phyloP scores from a whole-genome alignment of 495 filamentous ascomycete genomes.

The Alectoria sarmentosa region DNA sequence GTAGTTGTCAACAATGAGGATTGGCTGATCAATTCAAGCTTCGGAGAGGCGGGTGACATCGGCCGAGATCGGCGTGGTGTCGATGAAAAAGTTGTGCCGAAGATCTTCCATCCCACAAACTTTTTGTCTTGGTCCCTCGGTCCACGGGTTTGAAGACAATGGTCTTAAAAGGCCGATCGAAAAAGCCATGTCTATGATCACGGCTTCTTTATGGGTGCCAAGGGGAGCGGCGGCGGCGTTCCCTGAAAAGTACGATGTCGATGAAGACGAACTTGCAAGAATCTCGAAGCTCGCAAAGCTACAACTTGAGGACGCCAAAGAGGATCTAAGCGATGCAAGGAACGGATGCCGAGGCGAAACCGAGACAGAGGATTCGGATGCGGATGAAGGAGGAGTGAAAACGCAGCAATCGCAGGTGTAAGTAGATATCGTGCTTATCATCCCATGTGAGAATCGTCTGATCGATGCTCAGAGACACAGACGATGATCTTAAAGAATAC shows the following conservation, averaged over 20 bases:
- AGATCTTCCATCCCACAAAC: constrained; percentile 4
- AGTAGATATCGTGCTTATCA: not conserved
- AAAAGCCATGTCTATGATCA: constrained; percentile 77
- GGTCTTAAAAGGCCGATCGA: not conserved
- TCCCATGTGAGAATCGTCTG: constrained; percentile 8
- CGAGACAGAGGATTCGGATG: constrained; percentile 19
- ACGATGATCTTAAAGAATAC: constrained; percentile 91
- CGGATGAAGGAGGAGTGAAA: constrained; percentile 15
- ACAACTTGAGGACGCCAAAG: constrained; percentile 86
- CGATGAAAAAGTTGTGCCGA: constrained; percentile 12
- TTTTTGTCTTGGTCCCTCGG: not conserved
- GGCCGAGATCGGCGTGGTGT: not conserved
- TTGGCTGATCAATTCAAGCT: not conserved
- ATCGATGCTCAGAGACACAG: constrained; percentile 44
- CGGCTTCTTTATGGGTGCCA: constrained; percentile 87
- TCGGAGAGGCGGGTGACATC: not conserved
- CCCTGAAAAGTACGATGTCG: constrained; percentile 81
- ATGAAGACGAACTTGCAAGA: constrained; percentile 86
- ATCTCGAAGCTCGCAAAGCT: constrained; percentile 85
- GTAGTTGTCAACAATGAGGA: not conserved
- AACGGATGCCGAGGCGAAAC: constrained; percentile 32
- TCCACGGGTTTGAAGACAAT: not conserved
- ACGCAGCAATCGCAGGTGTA: constrained; percentile 16
- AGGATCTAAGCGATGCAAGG: constrained; percentile 67
- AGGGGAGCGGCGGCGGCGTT: constrained; percentile 89